Conservation (phyloP, 495 filamentous ascomycete genomes). For the Cladorrhinum samala region DNA sequence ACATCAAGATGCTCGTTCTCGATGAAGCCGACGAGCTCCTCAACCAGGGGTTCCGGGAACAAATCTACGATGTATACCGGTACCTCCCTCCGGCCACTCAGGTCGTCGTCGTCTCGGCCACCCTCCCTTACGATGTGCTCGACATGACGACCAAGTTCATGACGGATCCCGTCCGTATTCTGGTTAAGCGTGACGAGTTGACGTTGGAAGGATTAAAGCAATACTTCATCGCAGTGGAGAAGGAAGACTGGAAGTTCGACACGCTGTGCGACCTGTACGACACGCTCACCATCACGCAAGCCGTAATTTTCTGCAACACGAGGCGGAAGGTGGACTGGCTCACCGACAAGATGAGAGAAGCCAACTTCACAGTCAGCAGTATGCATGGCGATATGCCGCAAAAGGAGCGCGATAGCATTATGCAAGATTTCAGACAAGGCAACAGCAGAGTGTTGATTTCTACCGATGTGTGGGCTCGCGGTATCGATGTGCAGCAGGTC, state of each 20-base stretch:
- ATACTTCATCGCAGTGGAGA: slow-evolving; percentile 99
- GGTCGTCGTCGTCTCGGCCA: slow-evolving; percentile 94
- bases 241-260: slow-evolving; percentile 99
- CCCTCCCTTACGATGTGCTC: slow-evolving; percentile 96
- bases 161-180: slow-evolving; percentile 96
- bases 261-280: slow-evolving; percentile 98
- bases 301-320: slow-evolving; percentile 99
- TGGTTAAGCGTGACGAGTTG: slow-evolving; percentile 98
- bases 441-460: slow-evolving; percentile 97
- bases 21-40: slow-evolving; percentile 99
- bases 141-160: slow-evolving; percentile 99
- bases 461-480: slow-evolving; percentile 93
- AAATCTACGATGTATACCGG: slow-evolving; percentile 99
- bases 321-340: slow-evolving; percentile 99
- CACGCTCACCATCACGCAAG: slow-evolving; percentile 98
- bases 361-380: slow-evolving; percentile 97
- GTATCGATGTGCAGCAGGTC: slow-evolving; percentile 99
- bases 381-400: slow-evolving; percentile 99
- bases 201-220: slow-evolving; percentile 99
- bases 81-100: slow-evolving; percentile 95
- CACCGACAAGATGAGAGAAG: slow-evolving; percentile 94
- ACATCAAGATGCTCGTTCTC: slow-evolving; percentile 99
- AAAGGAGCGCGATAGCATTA: slow-evolving; percentile 93
- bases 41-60: slow-evolving; percentile 95
- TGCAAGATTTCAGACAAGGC: slow-evolving; percentile 99